Conservation (phyloP, 306 rosid species). For the Argentina anserina region DNA sequence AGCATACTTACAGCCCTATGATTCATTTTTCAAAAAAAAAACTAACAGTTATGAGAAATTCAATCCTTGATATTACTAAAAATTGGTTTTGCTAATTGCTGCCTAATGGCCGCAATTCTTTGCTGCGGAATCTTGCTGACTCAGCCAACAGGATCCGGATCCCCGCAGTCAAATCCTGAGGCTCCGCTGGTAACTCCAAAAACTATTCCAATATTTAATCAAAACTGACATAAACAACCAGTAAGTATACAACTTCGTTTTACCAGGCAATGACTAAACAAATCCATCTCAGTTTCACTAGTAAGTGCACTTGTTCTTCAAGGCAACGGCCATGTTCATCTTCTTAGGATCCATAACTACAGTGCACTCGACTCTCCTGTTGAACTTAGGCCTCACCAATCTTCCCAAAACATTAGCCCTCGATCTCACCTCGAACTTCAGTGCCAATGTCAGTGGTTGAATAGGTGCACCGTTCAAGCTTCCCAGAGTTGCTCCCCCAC, state of each 20-base stretch:
- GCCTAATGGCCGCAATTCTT: background rate
- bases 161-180: slow-evolving; percentile 7
- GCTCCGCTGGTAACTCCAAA: slow-evolving; percentile 4
- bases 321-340: slow-evolving; percentile 54
- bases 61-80: too few species aligned
- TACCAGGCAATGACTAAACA: background rate
- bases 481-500: slow-evolving; percentile 67
- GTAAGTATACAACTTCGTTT: background rate
- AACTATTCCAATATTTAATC: background rate
- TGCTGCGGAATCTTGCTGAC: background rate
- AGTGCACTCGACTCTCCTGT: slow-evolving; percentile 53
- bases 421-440: slow-evolving; percentile 56
- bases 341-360: slow-evolving; percentile 65
- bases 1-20: too few species aligned
- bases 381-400: slow-evolving; percentile 75
- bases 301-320: slow-evolving; percentile 52
- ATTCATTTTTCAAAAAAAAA: too few species aligned
- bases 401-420: slow-evolving; percentile 72
- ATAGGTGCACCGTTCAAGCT: slow-evolving; percentile 60
- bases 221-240: background rate
- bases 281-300: slow-evolving; percentile 17
- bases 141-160: slow-evolving; percentile 7
- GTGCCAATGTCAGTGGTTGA: slow-evolving; percentile 44
- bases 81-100: background rate
- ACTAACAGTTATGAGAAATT: too few species aligned